These are phyloP conservation scores for Exophiala bonariae DNA, from an alignment of 2,329 filamentous ascomycete genomes.

Conservation along the genomic window DNA sequence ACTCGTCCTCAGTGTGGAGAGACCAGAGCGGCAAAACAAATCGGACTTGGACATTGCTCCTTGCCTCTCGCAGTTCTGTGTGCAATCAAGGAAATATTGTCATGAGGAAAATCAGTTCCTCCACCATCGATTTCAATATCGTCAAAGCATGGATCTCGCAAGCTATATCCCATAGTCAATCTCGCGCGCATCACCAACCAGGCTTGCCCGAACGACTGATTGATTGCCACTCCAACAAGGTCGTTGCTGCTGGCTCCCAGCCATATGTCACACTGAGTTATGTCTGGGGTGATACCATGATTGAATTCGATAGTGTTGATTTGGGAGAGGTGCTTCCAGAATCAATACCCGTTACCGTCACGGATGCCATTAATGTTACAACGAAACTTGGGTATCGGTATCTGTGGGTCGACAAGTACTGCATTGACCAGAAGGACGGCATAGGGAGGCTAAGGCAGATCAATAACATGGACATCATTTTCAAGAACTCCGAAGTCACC, in stretches of 20 bases:
- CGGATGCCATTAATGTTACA: slow-evolving; percentile 33
- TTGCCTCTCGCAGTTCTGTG: slow-evolving; percentile 2
- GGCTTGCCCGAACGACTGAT: slow-evolving; percentile 2
- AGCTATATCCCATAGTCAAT: neutral
- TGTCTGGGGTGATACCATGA: slow-evolving; percentile 39
- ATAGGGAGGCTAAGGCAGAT: slow-evolving; percentile 42
- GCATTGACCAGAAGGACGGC: slow-evolving; percentile 45
- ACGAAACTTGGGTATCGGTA: slow-evolving; percentile 43
- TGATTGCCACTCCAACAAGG: slow-evolving; percentile 3
- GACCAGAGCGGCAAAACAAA: neutral
- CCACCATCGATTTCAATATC: neutral
- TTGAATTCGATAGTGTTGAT: neutral
- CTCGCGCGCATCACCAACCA: neutral
- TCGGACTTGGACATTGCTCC: slow-evolving; percentile 3
- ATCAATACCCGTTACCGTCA: slow-evolving; percentile 33
- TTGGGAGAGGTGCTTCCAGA: slow-evolving; percentile 48
- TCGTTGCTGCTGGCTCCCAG: neutral
- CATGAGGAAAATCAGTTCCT: neutral
- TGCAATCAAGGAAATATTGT: slow-evolving; percentile 1
- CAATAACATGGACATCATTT: slow-evolving; percentile 48
- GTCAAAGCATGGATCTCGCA: neutral
- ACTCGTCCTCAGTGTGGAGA: slow-evolving; percentile 5
- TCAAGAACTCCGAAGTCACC: slow-evolving; percentile 47
- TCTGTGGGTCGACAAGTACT: slow-evolving; percentile 47
- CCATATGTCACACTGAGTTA: slow-evolving; percentile 49